Evolutionary conservation across 1,284 basidiomycete species (phyloP).

Genomic region (Ceratobasidium sp.): DNA sequence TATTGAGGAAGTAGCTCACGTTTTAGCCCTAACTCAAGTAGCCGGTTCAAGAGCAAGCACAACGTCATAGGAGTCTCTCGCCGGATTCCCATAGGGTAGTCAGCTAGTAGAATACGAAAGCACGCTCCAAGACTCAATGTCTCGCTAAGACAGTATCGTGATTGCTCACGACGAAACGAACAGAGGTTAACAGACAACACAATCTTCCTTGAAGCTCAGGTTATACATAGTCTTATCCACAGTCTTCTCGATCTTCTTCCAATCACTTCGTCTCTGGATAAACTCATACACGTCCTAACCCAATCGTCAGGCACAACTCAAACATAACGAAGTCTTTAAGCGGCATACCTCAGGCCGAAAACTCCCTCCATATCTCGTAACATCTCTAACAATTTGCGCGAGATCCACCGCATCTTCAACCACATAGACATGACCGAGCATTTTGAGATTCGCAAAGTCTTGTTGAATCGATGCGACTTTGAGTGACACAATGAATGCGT

Average conservation of each 20-base stretch:
- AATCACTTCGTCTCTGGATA: slow-evolving; percentile 91
- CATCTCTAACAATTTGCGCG: slow-evolving; percentile 94
- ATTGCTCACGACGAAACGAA: neutral
- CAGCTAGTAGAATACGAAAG: no score
- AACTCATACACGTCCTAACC: slow-evolving; percentile 91
- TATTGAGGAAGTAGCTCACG: no score
- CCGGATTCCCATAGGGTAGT: no score
- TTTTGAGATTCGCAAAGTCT: slow-evolving; percentile 94
- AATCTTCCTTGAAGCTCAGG: slow-evolving; percentile 92
- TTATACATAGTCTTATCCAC: slow-evolving; percentile 98
- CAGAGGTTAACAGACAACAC: slow-evolving; percentile 66
- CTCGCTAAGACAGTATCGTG: neutral
- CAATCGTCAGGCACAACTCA: slow-evolving; percentile 43
- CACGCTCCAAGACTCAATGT: no score
- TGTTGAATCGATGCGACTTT: slow-evolving; percentile 81
- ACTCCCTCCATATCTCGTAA: slow-evolving; percentile 92
- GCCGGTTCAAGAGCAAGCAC: no score
- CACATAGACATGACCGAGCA: slow-evolving; percentile 97
- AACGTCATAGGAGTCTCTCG: no score
- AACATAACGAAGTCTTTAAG: slow-evolving; percentile 7
- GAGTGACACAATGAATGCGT: slow-evolving; percentile 87
- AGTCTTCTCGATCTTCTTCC: slow-evolving; percentile 96
- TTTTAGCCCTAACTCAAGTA: no score
- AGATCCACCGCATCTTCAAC: slow-evolving; percentile 94
- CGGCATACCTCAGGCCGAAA: slow-evolving; percentile 86